Evolutionary conservation across 805 yeast genomes (phyloP), one percentile per base, ranked within the genome.

Genomic region (Allodekkera sacchari): DNA sequence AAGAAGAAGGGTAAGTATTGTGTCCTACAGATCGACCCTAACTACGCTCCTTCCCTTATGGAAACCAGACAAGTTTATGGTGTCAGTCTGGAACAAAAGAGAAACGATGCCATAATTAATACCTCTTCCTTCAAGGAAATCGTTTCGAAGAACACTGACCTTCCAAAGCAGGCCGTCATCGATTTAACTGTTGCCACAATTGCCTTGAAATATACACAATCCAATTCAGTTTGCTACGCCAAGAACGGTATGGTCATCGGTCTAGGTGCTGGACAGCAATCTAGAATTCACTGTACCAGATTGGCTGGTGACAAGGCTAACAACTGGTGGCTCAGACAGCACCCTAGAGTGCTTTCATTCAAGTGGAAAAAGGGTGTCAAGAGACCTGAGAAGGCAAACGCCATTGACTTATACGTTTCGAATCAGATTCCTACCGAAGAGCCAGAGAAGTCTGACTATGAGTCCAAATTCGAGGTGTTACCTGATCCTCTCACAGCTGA

Each of bases 281-380:
- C 96, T 35, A 79, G 99, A 67, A 92, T 92, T 54, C 99, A 92
- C 69, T 92, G 99, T 68, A 92, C 98, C 30, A 81, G 99, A 68
- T 74, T 92, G 48, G 99, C 98, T 32, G 98, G 98, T 59, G 98
- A 92, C 55, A 92, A 92, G 71, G 96, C 97, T 45, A 96, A 92
- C 62, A 88, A 88, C 74, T 92, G 97, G 97, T 92, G 98, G 98
- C 74, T 92, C 55, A 82, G 99, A 71, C 97, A 92, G 63, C 98
- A 92, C 64, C 97, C 97, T 47, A 76, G 68, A 57, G 97, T 92
- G 7, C 66, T 92, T 38, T 92, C 66, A 16, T 82, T 92, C 75
- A 74, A 89, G 66, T 92, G 97, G 97, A 94, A 95, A 42, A 85
- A 85, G 68, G 97, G 97, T 54, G 82, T 82, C 47, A 92, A 92